Evolutionary conservation across 164 flowering plant genomes (phyloP).

Genomic region (Aristolochia californica): DNA sequence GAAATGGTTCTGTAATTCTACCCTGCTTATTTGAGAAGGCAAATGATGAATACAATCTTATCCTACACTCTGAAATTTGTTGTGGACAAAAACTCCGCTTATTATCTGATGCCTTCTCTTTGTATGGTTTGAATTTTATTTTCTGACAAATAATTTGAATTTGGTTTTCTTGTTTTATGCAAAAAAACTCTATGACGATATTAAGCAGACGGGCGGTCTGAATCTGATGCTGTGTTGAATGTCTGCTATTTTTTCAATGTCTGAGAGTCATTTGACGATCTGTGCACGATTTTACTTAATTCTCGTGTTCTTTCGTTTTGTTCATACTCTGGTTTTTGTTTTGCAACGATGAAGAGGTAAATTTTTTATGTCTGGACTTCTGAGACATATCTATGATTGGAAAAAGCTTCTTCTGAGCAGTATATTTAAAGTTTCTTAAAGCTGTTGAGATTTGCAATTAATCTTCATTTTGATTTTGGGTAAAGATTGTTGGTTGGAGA

Average conservation of each 20-base stretch:
- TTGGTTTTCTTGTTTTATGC: not conserved
- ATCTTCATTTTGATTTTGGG: too few species aligned
- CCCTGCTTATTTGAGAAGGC: conserved; percentile 16
- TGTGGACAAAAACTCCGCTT: conserved; percentile 32
- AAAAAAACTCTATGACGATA: conserved; percentile 40
- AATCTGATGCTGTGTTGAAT: conserved; percentile 76
- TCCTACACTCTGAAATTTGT: conserved; percentile 6
- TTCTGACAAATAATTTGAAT: too few species aligned
- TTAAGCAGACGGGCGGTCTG: conserved; percentile 94
- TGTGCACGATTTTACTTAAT: not conserved
- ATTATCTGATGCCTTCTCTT: conserved; percentile 45
- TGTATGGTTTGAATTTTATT: not conserved
- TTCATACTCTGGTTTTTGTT: not conserved
- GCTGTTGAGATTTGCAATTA: too few species aligned
- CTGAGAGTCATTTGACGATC: conserved; percentile 32
- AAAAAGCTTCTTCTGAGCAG: conserved; percentile 10
- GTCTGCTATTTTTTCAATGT: conserved; percentile 40
- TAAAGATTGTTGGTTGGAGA: too few species aligned
- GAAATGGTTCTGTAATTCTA: not conserved
- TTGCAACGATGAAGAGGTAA: conserved; percentile 43
- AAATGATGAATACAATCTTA: conserved; percentile 37
- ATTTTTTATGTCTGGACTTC: conserved; percentile 12
- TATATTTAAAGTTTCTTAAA: too few species aligned
- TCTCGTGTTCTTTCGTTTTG: not conserved
- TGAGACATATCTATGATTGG: conserved; percentile 17